Conservation (phyloP, 441 rosid genomes). For the Pelargonium cotyledonis region DNA sequence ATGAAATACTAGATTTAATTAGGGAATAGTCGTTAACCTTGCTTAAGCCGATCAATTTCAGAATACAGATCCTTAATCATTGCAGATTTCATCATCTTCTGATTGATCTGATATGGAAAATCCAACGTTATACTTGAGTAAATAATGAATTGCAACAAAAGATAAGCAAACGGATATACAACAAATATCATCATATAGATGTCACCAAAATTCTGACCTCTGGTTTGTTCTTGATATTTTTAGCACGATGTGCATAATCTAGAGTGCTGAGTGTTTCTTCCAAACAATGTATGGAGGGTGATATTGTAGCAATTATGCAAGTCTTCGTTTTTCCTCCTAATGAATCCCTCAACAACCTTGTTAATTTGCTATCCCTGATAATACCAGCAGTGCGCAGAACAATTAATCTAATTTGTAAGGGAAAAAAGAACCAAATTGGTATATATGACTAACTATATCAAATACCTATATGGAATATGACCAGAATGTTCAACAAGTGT, state of each 20-base stretch:
- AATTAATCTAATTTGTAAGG: conserved; percentile 1
- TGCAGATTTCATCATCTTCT: conserved; percentile 87
- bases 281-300: conserved; percentile 87
- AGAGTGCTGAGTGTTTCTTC: conserved; percentile 98
- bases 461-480: conserved; percentile 90
- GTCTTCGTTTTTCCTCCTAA: conserved; percentile 99
- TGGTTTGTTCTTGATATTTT: conserved; percentile 93
- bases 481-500: conserved; percentile 96
- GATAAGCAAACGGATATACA: not conserved
- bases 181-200: not conserved
- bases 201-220: conserved; percentile 47
- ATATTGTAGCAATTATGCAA: conserved; percentile 88
- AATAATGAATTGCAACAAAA: not conserved
- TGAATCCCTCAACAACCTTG: conserved; percentile 93
- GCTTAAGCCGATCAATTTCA: conserved; percentile 4
- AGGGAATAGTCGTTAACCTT: not conserved
- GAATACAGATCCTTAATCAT: conserved; percentile 1
- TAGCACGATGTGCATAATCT: conserved; percentile 97
- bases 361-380: conserved; percentile 88
- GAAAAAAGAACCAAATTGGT: conserved; percentile 9
- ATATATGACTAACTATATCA: not conserved
- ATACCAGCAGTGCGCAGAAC: conserved; percentile 15
- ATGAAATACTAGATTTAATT: not conserved
- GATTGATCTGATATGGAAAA: conserved; percentile 48
- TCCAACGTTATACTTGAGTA: not conserved